phyloP scores from a whole-genome alignment of 2,329 filamentous ascomycete genomes.

The Fusarium clavum region DNA sequence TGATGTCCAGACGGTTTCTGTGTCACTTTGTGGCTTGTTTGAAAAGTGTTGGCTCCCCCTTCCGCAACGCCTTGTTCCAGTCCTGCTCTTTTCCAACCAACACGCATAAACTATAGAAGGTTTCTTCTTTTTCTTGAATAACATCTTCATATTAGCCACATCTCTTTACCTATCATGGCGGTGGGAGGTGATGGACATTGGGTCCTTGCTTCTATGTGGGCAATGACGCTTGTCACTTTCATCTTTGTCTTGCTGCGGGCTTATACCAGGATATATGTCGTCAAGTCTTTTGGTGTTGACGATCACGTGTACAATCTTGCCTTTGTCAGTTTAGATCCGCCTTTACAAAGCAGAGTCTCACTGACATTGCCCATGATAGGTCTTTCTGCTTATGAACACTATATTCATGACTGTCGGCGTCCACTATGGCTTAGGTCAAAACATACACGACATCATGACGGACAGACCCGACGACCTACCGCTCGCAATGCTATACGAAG shows the following conservation, averaged over 20 bases:
- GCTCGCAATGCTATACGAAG: conserved; percentile 47
- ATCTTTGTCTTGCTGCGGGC: conserved; percentile 51
- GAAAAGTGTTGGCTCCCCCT: conserved; percentile 1
- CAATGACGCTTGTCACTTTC: conserved; percentile 39
- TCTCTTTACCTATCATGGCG: conserved; percentile 10
- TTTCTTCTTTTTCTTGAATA: neutral
- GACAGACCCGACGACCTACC: conserved; percentile 36
- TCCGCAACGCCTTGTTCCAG: neutral
- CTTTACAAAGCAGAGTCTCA: too few relatives aligned
- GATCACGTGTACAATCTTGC: conserved; percentile 51
- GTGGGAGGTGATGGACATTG: conserved; percentile 36
- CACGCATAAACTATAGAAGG: neutral
- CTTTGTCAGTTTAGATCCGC: conserved; percentile 12
- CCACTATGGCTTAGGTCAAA: conserved; percentile 51
- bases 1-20: neutral
- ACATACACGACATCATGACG: conserved; percentile 41
- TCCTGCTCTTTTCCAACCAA: neutral
- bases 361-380: neutral
- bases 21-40: neutral
- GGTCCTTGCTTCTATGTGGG: conserved; percentile 47
- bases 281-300: conserved; percentile 50
- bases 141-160: neutral
- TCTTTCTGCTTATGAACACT: conserved; percentile 50
- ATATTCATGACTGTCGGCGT: conserved; percentile 49
- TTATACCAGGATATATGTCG: conserved; percentile 51